These are phyloP conservation scores for Neoscytalidium dimidiatum DNA, from an alignment of 2,329 filamentous ascomycete genomes.

Conservation along the genomic window DNA sequence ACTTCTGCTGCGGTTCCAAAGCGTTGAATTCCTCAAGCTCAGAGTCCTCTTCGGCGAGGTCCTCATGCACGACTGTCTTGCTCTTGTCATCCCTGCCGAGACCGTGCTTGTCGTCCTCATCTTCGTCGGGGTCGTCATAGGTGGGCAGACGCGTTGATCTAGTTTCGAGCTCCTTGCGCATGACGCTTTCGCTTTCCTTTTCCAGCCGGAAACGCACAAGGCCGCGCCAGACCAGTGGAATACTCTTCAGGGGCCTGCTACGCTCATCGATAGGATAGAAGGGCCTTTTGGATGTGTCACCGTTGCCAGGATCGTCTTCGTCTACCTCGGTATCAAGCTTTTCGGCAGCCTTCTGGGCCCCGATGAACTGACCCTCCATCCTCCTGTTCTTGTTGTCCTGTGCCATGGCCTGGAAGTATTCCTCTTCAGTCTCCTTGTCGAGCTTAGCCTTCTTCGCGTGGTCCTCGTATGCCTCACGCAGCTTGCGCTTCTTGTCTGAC, in stretches of 20 bases:
- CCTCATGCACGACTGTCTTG: slow-evolving; percentile 63
- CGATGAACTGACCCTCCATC: slow-evolving; percentile 68
- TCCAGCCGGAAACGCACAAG: slow-evolving; percentile 70
- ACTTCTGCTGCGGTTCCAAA: slow-evolving; percentile 64
- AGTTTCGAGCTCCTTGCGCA: slow-evolving; percentile 67
- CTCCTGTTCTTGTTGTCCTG: slow-evolving; percentile 38
- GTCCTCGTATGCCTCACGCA: slow-evolving; percentile 41
- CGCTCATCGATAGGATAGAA: slow-evolving; percentile 22
- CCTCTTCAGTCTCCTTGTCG: slow-evolving; percentile 49
- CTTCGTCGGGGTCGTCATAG: slow-evolving; percentile 69
- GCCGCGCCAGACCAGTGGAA: slow-evolving; percentile 79
- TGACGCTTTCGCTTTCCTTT: slow-evolving; percentile 66
- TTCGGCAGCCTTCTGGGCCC: slow-evolving; percentile 82
- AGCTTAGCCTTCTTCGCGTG: slow-evolving; percentile 35
- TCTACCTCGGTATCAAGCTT: slow-evolving; percentile 64
- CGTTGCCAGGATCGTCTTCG: slow-evolving; percentile 28
- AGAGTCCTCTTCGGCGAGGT: slow-evolving; percentile 74
- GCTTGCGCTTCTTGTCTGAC: slow-evolving; percentile 73
- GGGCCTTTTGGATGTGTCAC: slow-evolving; percentile 24
- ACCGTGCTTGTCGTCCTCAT: slow-evolving; percentile 71
- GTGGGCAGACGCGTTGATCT: slow-evolving; percentile 64
- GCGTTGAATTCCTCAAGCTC: slow-evolving; percentile 81
- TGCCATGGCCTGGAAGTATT: slow-evolving; percentile 36
- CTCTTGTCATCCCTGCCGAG: slow-evolving; percentile 59
- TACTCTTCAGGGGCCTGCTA: slow-evolving; percentile 61